Base-by-base conservation (phyloP, 192 early-diverging fungal genomes). In the Coemansia sp. region DNA sequence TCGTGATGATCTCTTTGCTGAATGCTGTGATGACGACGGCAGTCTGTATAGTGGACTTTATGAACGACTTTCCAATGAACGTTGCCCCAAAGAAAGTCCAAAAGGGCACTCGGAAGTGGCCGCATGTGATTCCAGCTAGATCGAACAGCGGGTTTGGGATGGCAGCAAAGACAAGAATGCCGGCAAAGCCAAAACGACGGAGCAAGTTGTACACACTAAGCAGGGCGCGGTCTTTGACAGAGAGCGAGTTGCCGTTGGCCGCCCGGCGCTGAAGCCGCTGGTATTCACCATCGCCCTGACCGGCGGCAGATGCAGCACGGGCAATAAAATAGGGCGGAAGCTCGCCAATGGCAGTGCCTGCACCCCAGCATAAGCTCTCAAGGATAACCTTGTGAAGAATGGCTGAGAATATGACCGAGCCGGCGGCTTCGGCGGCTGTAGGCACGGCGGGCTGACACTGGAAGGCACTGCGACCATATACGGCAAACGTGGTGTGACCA, bases 81-180 rank as follows among this genome's bases (percentile, higher is more conserved):
- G 95, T 98, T 0, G 95, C 95, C 0, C 93, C 93, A 74, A 95
- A 98, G 75, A 96, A 98, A 8, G 94, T 98, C 63, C 82, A 80
- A 68, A 98, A 96, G 15, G 93, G 92, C 0, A 98, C 84, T 40
- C 85, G 66, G 62, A 94, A 96, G 64, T 93, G 89, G 0, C 95
- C 95, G 63, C 94, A 96, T 6, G 93, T 87, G 41, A 98, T 96
- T 18, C 95, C 95, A 34, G 95, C 95, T 34, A 98, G 81, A 60
- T 98, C 95, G 74, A 98, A 98, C 41, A 98, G 73, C 13, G 94
- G 94, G 55, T 98, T 98, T n/a, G 95, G 95, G 55, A 97, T 91
- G 77, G 92, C 94, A 19, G 95, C 95, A 73, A 88, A 92, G 4
- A 94, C 56, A 23, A 98, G 82, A 24, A 98, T 98, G 42, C 93